phyloP scores from a whole-genome alignment of 2,329 filamentous ascomycete genomes.

The Canariomyces notabilis region DNA sequence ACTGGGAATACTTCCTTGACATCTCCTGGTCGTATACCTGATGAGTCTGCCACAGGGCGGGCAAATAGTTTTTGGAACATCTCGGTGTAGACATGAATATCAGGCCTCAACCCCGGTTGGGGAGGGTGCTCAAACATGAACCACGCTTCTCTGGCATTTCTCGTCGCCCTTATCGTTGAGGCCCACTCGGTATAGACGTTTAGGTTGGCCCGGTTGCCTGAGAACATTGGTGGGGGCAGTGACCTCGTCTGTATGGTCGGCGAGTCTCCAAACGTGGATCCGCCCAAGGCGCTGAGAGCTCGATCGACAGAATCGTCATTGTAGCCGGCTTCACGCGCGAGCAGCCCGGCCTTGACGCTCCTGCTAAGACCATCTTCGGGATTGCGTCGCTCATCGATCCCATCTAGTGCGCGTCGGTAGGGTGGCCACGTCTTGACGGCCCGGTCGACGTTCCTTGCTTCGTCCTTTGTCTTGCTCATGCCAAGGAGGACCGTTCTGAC shows the following conservation, averaged over 20 bases:
- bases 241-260: constrained; percentile 54
- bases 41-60: constrained; percentile 23
- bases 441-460: constrained; percentile 44
- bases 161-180: constrained; percentile 52
- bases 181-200: constrained; percentile 46
- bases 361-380: constrained; percentile 50
- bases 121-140: constrained; percentile 40
- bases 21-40: constrained; percentile 52
- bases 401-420: constrained; percentile 52
- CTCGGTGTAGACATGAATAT: constrained; percentile 47
- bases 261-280: constrained; percentile 43
- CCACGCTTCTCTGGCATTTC: constrained; percentile 60
- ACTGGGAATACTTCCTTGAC: constrained; percentile 49
- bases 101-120: constrained; percentile 32
- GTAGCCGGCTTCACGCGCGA: constrained; percentile 55
- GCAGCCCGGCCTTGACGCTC: constrained; percentile 46
- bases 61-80: constrained; percentile 56
- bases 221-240: constrained; percentile 32
- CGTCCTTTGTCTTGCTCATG: constrained; percentile 46
- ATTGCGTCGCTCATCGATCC: constrained; percentile 51
- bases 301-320: constrained; percentile 41
- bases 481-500: constrained; percentile 51
- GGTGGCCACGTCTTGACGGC: constrained; percentile 56
- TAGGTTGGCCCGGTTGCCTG: constrained; percentile 23
- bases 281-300: constrained; percentile 49